Evolutionary conservation across 352 stramenopile genomes (phyloP), one percentile per base, ranked within the genome.

Genomic region (Plasmopara halstedii): DNA sequence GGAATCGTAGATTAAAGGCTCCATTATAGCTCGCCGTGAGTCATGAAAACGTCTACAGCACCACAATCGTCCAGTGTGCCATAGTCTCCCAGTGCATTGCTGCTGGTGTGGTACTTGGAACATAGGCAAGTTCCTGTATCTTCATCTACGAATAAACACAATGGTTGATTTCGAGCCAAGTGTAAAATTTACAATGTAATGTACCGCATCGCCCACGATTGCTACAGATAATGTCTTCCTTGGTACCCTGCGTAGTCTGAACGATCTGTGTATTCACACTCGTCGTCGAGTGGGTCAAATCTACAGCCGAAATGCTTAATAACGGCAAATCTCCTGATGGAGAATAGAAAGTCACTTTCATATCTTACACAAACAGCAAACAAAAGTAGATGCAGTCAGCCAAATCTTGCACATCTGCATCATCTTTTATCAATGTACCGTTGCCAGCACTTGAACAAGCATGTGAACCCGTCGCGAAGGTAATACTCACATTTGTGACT

Each of bases 221-320:
- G 48, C 87, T 83, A 70, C 83, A 94, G 31, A 85, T 59, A 9
- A 33, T 54, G 40, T 88, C 68, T 42, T 88, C 83, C 44, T 75
- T 90, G 4, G 70, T 89, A 7, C 70, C 76, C 20, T 48, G 41
- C 0, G 41, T 63, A 6, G 46, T 57, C 19, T 74, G 40, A 23
- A 39, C 26, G n/a, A 73, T 51, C 13, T 45, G 53, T 0, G 65
- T 58, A 3, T 34, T 15, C 2, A 86, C 74, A 14, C 51, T 42
- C 2, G 57, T 50, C 9, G 48, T 57, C 1, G 57, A 69, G 11
- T 68, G 56, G 1, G 70, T 80, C 33, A 91, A 61, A 15, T 22
- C 39, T 1, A 49, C 25, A 0, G 46, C 22, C 41, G 65, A 62
- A 6, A 83, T 43, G 4, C 42, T 45, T 22, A 94, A 51, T 17